These are phyloP conservation scores for Lepiota brunneoincarnata DNA, from an alignment of 768 basidiomycete genomes.

Conservation along the genomic window DNA sequence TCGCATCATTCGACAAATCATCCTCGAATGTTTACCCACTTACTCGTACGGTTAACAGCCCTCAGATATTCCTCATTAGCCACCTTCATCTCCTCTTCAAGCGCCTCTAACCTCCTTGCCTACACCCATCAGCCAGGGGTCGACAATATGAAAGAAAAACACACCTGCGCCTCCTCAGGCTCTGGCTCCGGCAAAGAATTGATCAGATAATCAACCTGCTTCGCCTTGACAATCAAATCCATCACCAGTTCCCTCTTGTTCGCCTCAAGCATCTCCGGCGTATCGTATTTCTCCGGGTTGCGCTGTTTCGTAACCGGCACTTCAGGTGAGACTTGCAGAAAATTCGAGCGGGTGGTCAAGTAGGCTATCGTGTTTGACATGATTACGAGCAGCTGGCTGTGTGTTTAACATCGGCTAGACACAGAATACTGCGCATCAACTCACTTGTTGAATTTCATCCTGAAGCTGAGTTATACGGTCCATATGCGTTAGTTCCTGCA, in stretches of 20 bases:
- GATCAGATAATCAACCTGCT: constrained; percentile 85
- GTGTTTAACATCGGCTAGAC: too few species aligned
- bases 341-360: constrained; percentile 73
- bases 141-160: constrained; percentile 12
- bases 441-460: constrained; percentile 88
- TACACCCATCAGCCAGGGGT: constrained; percentile 21
- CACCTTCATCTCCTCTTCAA: constrained; percentile 68
- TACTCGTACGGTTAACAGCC: constrained; percentile 76
- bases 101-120: constrained; percentile 61
- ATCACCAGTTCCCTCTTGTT: constrained; percentile 83
- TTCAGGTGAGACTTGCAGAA: constrained; percentile 72
- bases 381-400: constrained; percentile 72
- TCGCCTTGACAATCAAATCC: constrained; percentile 83
- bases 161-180: constrained; percentile 72
- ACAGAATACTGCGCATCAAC: constrained; percentile 13
- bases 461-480: constrained; percentile 95
- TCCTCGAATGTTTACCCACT: constrained; percentile 26
- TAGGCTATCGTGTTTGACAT: constrained; percentile 84
- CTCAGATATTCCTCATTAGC: constrained; percentile 76
- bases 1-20: too few species aligned
- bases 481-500: constrained; percentile 92
- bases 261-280: constrained; percentile 74
- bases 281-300: constrained; percentile 67
- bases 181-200: constrained; percentile 77
- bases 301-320: constrained; percentile 85